Evolutionary conservation across 768 basidiomycete genomes (phyloP), one percentile per base, ranked within the genome.

Genomic region (Panaeolus cyanescens): DNA sequence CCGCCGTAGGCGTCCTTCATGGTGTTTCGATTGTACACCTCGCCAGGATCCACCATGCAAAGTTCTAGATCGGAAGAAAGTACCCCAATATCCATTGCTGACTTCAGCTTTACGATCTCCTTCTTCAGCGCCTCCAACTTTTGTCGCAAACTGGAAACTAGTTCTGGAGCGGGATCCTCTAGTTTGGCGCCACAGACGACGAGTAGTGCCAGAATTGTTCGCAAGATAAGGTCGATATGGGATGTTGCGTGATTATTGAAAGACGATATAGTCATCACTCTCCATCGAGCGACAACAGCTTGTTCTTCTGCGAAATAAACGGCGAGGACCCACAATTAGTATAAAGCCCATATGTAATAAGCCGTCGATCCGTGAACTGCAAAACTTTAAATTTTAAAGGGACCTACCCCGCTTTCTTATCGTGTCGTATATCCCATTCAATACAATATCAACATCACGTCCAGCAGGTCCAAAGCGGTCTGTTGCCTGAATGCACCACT

Each of bases 41-140:
- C 33, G 7, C 56, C 54, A 28, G 42, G 8, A 3, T 36, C 53
- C 2, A 58, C 37, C 13, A 32, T 19, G 17, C 40, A 30, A 33
- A 61, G 5, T n/a, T 64, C 63, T 53, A 61, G 37, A 50, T 64
- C 63, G 31, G 37, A 40, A 25, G 63, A 64, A 20, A 59, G 55
- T 9, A 61, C 55, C 10, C 63, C 59, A 12, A 39, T 32, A 4
- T 55, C 50, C 20, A 58, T 54, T 15, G 39, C 39, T 6, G 25
- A 13, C 25, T 40, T 39, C 15, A 64, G 56, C 12, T 45, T 53
- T 13, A 60, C 22, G 10, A 59, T 25, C 19, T 54, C 55, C 31
- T 55, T 58, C 50, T 61, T 37, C 20, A 58, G 30, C 22, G 53
- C 42, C 15, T 6, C 28, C 2, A 64, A 19, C 30, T 61, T 61